Conservation (phyloP, 2,329 filamentous ascomycete species). For the Pestalotiopsis sp. region DNA sequence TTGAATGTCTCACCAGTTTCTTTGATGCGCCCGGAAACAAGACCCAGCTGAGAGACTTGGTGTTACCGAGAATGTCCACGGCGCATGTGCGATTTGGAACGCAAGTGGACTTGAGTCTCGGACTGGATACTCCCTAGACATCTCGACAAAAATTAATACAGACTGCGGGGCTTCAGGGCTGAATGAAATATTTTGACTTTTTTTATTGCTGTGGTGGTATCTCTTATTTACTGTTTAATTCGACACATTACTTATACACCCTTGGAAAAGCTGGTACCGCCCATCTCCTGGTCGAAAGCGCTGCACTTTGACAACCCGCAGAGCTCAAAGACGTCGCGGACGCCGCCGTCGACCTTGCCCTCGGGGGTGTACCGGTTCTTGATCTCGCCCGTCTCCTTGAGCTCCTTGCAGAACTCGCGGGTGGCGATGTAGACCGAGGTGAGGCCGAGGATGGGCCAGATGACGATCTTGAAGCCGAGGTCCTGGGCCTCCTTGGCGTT, state of each 20-base stretch:
- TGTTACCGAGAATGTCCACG: not conserved
- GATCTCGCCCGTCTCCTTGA: constrained; percentile 30
- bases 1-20: not conserved
- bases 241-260: constrained; percentile 18
- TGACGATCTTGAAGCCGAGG: constrained; percentile 32
- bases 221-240: not conserved
- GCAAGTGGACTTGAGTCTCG: not conserved
- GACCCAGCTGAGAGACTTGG: not conserved
- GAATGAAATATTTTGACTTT: not conserved
- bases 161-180: not conserved
- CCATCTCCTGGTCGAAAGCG: constrained; percentile 29
- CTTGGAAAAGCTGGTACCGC: constrained; percentile 27
- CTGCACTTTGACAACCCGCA: constrained; percentile 28
- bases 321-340: constrained; percentile 30
- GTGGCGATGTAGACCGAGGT: constrained; percentile 31
- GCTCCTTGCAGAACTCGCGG: constrained; percentile 29
- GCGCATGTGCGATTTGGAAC: not conserved
- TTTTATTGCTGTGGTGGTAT: not conserved
- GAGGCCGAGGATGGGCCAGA: constrained; percentile 32
- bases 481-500: constrained; percentile 24
- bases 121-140: not conserved
- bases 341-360: constrained; percentile 25
- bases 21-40: not conserved
- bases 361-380: constrained; percentile 25
- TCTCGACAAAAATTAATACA: no score